Conservation (phyloP, 495 filamentous ascomycete genomes). For the Astrocystis sublimbata region DNA sequence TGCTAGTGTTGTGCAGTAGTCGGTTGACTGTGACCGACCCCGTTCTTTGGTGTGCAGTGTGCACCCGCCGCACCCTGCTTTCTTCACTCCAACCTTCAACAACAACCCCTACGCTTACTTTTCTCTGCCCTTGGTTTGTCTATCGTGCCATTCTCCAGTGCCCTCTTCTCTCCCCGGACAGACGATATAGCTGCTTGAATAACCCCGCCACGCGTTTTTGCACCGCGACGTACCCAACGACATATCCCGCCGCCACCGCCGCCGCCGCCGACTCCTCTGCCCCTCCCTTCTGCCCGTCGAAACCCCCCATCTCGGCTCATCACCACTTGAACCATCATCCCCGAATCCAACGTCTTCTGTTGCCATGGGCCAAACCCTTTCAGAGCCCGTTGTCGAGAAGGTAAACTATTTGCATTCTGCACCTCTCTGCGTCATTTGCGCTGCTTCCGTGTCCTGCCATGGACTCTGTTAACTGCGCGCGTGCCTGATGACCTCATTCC, state of each 20-base stretch:
- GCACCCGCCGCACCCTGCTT: not conserved
- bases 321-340: not conserved
- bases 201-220: not conserved
- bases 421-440: slow-evolving; percentile 22
- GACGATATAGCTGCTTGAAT: not conserved
- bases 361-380: slow-evolving; percentile 97
- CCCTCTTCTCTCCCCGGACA: not conserved
- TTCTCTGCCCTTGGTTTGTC: slow-evolving; percentile 1
- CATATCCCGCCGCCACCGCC: not conserved
- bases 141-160: slow-evolving; percentile 1
- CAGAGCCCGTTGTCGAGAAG: slow-evolving; percentile 98
- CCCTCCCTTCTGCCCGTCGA: slow-evolving; percentile 17
- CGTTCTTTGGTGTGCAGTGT: slow-evolving; percentile 14
- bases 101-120: no score
- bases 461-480: slow-evolving; percentile 22
- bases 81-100: not conserved
- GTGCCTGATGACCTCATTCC: slow-evolving; percentile 25
- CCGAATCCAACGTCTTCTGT: slow-evolving; percentile 17
- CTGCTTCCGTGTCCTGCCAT: slow-evolving; percentile 13
- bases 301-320: slow-evolving; percentile 10
- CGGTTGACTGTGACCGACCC: slow-evolving; percentile 13
- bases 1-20: slow-evolving; percentile 11
- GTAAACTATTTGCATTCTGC: slow-evolving; percentile 52
- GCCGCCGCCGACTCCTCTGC: slow-evolving; percentile 3
- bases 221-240: not conserved